Evolutionary conservation across 179 eudicot species (phyloP).

Genomic region (Nepenthes alata): DNA sequence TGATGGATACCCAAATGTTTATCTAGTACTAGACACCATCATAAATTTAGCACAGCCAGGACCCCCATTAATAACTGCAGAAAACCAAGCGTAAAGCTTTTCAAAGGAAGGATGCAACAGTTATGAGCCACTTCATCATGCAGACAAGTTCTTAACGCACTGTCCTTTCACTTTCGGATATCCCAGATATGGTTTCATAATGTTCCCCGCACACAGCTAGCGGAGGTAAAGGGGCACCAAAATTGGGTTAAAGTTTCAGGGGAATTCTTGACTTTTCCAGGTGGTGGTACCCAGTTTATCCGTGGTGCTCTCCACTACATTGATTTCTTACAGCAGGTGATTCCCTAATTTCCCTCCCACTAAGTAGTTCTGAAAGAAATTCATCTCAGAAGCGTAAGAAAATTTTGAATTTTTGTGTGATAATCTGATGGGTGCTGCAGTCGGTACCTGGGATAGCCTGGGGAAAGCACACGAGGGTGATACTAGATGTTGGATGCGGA

Average conservation of each 20-base stretch:
- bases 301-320: slow-evolving; percentile 75
- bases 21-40: no score
- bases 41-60: no score
- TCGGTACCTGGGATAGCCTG: slow-evolving; percentile 67
- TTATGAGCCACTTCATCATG: no score
- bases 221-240: slow-evolving; percentile 70
- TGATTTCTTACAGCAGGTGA: slow-evolving; percentile 61
- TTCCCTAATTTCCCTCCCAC: no score
- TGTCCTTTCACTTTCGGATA: not conserved
- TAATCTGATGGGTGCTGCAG: slow-evolving; percentile 15
- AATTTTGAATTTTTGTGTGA: no score
- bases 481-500: slow-evolving; percentile 85
- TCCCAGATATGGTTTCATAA: slow-evolving; percentile 79
- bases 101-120: no score
- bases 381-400: no score
- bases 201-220: slow-evolving; percentile 66
- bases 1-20: no score
- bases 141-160: no score
- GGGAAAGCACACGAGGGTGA: slow-evolving; percentile 70
- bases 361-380: no score
- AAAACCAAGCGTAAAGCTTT: no score
- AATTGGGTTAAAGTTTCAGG: slow-evolving; percentile 84
- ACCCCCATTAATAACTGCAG: no score
- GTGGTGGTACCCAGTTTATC: slow-evolving; percentile 84
- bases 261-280: slow-evolving; percentile 65